These are phyloP conservation scores for Pichia sp. DNA, from an alignment of 1,139 yeast genomes.

Conservation along the genomic window DNA sequence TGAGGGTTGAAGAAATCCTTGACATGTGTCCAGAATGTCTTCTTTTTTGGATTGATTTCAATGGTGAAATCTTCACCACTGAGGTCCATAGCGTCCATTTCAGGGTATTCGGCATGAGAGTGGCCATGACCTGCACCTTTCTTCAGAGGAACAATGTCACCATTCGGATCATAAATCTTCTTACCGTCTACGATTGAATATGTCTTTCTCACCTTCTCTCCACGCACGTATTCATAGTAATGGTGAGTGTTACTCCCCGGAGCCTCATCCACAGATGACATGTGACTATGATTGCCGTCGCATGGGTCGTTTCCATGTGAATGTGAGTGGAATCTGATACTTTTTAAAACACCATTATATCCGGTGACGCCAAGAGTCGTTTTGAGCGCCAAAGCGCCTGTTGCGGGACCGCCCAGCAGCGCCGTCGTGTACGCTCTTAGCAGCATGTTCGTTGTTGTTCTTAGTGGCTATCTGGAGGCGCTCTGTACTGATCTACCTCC, in stretches of 20 bases:
- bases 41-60: slow-evolving; percentile 19
- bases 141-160: slow-evolving; percentile 6
- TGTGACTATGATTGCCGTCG: no score
- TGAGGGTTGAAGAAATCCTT: slow-evolving; percentile 29
- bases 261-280: no score
- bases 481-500: no score
- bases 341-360: no score
- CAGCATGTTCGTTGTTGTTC: no score
- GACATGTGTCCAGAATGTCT: slow-evolving; percentile 20
- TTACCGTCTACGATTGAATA: slow-evolving; percentile 10
- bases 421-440: no score
- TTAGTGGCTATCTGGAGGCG: no score
- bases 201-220: slow-evolving; percentile 9
- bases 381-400: no score
- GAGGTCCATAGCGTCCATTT: slow-evolving; percentile 21
- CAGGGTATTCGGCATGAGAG: slow-evolving; percentile 20
- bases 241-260: slow-evolving; percentile 11
- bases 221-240: slow-evolving; percentile 10
- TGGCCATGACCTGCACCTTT: slow-evolving; percentile 11
- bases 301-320: background rate
- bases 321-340: slow-evolving; percentile 1
- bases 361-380: no score
- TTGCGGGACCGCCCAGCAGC: no score
- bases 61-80: slow-evolving; percentile 22
- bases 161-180: slow-evolving; percentile 3